phyloP scores from a whole-genome alignment of 768 basidiomycete species.

The Tricholoma saponaceum region DNA sequence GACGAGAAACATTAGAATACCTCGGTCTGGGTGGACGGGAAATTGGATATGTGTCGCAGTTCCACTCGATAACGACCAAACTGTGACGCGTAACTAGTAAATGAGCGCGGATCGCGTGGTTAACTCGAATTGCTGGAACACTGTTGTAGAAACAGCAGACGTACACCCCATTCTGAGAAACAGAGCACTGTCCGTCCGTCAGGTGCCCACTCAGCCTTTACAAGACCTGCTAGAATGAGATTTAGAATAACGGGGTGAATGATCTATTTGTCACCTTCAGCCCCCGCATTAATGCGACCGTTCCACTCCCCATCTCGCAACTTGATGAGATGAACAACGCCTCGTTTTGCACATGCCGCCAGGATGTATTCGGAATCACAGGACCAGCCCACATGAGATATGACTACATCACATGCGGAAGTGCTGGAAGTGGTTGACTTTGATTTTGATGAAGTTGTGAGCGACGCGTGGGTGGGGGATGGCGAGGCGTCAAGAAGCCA shows the following conservation, averaged over 20 bases:
- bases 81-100: slow-evolving; percentile 72
- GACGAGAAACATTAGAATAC: slow-evolving; percentile 29
- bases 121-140: background rate
- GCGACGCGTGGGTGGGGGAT: slow-evolving; percentile 44
- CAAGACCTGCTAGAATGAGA: slow-evolving; percentile 46
- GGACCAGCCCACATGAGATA: slow-evolving; percentile 83
- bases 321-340: slow-evolving; percentile 73
- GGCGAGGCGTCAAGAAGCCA: slow-evolving; percentile 63
- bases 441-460: slow-evolving; percentile 32
- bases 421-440: slow-evolving; percentile 23
- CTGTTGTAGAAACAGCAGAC: slow-evolving; percentile 26
- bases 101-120: background rate
- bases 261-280: slow-evolving; percentile 47
- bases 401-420: slow-evolving; percentile 33
- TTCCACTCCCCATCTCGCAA: slow-evolving; percentile 77
- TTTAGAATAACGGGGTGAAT: background rate
- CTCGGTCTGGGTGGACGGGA: slow-evolving; percentile 77
- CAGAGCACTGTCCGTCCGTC: slow-evolving; percentile 80
- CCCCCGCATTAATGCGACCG: slow-evolving; percentile 73
- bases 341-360: slow-evolving; percentile 69
- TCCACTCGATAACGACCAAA: slow-evolving; percentile 80
- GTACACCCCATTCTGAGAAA: slow-evolving; percentile 92
- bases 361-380: slow-evolving; percentile 85
- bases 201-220: slow-evolving; percentile 87
- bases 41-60: slow-evolving; percentile 81